These are phyloP conservation scores for Coemansia sp. DNA, from an alignment of 192 early-diverging fungal genomes.

Conservation along the genomic window DNA sequence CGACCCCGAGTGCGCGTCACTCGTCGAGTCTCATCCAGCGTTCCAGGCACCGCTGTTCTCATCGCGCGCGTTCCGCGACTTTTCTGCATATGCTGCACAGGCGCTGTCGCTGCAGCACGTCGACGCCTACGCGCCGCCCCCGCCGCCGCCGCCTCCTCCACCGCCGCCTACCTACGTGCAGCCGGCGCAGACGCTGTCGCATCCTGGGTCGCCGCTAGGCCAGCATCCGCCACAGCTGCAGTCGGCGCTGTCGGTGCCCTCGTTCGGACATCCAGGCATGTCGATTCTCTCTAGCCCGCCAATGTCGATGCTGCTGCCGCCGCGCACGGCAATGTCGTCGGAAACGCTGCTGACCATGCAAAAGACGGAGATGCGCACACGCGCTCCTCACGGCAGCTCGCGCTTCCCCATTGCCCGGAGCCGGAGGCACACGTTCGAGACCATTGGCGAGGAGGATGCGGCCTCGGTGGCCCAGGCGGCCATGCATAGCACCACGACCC, in stretches of 20 bases:
- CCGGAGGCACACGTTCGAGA: slow-evolving; percentile 38
- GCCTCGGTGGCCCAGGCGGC: slow-evolving; percentile 14
- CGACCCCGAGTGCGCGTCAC: slow-evolving; percentile 20
- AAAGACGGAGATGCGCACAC: neutral
- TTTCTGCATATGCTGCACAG: slow-evolving; percentile 35
- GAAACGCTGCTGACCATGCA: slow-evolving; percentile 22
- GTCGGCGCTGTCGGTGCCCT: slow-evolving; percentile 2
- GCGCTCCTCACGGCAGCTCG: neutral
- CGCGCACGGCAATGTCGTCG: slow-evolving; percentile 15
- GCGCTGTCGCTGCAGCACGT: slow-evolving; percentile 43
- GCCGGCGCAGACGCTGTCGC: neutral
- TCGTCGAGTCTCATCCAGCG: slow-evolving; percentile 31
- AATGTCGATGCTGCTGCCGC: slow-evolving; percentile 1
- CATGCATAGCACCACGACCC: neutral
- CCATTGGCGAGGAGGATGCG: slow-evolving; percentile 42
- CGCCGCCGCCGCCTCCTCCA: no score
- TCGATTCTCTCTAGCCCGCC: slow-evolving; percentile 2
- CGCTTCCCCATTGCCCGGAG: slow-evolving; percentile 6
- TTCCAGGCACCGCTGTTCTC: slow-evolving; percentile 41
- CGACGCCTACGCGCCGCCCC: slow-evolving; percentile 14
- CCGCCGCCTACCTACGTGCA: neutral
- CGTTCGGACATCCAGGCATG: neutral
- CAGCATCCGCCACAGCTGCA: slow-evolving; percentile 6
- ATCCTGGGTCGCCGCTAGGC: neutral
- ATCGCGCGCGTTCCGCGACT: slow-evolving; percentile 48